These are phyloP conservation scores for Plasmodium sp. DNA, from an alignment of 169 alveolate species.

Conservation along the genomic window DNA sequence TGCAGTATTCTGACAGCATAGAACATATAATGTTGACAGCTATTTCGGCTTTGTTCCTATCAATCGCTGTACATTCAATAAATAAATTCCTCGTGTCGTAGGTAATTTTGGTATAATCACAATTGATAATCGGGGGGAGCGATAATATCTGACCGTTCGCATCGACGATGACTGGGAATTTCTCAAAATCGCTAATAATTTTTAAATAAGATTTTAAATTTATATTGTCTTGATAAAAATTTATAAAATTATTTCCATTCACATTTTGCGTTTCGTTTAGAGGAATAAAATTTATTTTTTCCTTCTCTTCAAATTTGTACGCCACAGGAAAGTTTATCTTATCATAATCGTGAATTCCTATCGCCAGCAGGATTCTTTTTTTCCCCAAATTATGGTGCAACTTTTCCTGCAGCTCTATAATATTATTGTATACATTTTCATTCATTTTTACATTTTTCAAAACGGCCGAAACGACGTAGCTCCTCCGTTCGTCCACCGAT, in stretches of 20 bases:
- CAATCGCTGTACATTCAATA: constrained; percentile 97
- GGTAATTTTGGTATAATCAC: constrained; percentile 96
- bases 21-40: constrained; percentile 67
- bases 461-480: constrained; percentile 95
- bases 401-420: constrained; percentile 97
- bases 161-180: constrained; percentile 95
- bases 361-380: constrained; percentile 93
- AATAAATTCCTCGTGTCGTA: constrained; percentile 94
- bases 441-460: constrained; percentile 93
- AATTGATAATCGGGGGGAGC: constrained; percentile 98
- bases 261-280: constrained; percentile 91
- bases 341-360: constrained; percentile 97
- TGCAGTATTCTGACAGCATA: constrained; percentile 62
- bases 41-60: constrained; percentile 77
- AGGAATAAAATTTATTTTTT: constrained; percentile 93
- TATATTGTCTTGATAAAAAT: constrained; percentile 32
- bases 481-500: constrained; percentile 72
- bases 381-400: constrained; percentile 98
- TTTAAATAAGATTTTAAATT: constrained; percentile 91
- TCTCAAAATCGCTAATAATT: constrained; percentile 84
- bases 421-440: constrained; percentile 91
- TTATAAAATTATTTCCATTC: constrained; percentile 27
- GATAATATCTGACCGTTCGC: constrained; percentile 93
- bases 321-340: constrained; percentile 92
- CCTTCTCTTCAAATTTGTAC: constrained; percentile 92